Percentiles rank a stretch among this genome's conserved stretches.
Evolutionary conservation across 345 rosid genomes (phyloP).

Genomic region (Heritiera fomes): DNA sequence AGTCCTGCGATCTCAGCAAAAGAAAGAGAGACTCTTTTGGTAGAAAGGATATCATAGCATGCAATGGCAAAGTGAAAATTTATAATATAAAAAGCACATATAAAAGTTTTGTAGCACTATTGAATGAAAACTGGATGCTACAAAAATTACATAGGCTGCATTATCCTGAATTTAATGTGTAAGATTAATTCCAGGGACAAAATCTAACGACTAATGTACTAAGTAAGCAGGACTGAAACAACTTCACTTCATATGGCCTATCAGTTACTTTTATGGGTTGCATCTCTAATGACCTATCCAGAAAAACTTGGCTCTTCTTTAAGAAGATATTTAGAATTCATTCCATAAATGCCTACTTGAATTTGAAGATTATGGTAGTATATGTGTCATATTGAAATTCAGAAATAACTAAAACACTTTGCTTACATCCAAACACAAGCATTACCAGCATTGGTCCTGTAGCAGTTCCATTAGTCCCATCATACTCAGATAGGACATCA

Average conservation of each 20-base stretch:
- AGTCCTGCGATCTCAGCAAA: not conserved
- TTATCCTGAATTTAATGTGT: slow-evolving; percentile 4
- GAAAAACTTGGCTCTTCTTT: not conserved
- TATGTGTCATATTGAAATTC: not conserved
- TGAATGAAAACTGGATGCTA: no score
- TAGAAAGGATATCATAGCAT: not conserved
- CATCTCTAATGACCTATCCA: not conserved
- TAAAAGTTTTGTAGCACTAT: not conserved
- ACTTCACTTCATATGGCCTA: not conserved
- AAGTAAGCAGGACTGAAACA: not conserved
- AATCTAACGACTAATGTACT: not conserved
- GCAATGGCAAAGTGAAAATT: not conserved
- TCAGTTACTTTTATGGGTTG: not conserved
- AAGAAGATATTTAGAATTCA: not conserved
- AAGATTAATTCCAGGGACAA: not conserved
- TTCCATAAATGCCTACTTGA: not conserved
- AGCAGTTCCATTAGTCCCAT: slow-evolving; percentile 75
- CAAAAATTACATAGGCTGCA: not conserved
- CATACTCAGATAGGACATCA: slow-evolving; percentile 89
- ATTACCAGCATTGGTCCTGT: slow-evolving; percentile 97
- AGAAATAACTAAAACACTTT: not conserved
- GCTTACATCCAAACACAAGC: not conserved
- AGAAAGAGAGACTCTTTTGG: not conserved
- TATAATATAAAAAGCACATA: not conserved
- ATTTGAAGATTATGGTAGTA: slow-evolving; percentile 9